A percentile compares a stretch with the other conserved stretches of the same genome.
Conservation (phyloP, 2,329 filamentous ascomycete species). For the Cladosporium sp. region DNA sequence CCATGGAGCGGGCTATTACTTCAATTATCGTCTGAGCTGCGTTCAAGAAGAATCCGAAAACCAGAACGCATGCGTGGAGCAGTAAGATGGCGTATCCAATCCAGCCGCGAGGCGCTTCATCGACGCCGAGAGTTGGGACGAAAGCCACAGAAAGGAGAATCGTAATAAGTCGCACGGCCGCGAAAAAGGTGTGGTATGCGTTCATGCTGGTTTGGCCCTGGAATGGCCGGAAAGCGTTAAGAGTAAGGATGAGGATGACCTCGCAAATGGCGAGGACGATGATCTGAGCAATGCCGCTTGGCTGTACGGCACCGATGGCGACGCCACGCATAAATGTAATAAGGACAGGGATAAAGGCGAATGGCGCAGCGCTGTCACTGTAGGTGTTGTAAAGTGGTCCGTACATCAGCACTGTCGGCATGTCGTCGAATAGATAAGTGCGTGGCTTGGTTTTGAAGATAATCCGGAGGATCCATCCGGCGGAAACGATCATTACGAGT, state of each 20-base stretch:
- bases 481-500: constrained; percentile 64
- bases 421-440: constrained; percentile 84
- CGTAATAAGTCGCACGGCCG: constrained; percentile 67
- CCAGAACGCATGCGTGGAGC: constrained; percentile 74
- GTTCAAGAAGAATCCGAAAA: constrained; percentile 91
- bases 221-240: constrained; percentile 87
- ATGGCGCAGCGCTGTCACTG: constrained; percentile 84
- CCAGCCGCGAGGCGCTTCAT: constrained; percentile 80
- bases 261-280: constrained; percentile 91
- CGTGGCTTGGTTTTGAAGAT: constrained; percentile 76
- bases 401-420: constrained; percentile 82
- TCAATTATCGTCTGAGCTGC: constrained; percentile 86
- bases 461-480: constrained; percentile 71
- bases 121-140: constrained; percentile 72
- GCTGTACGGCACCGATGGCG: constrained; percentile 86
- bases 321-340: constrained; percentile 81
- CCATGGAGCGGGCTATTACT: constrained; percentile 73
- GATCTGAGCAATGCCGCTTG: constrained; percentile 86
- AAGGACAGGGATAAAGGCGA: constrained; percentile 78
- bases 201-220: constrained; percentile 95
- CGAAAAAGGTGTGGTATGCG: constrained; percentile 82
- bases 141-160: constrained; percentile 56
- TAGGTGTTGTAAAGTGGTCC: constrained; percentile 97
- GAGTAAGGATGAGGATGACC: constrained; percentile 77
- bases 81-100: constrained; percentile 87